Evolutionary conservation across 176 grass and related monocot species (phyloP).

Genomic region (Paspalum notatum): DNA sequence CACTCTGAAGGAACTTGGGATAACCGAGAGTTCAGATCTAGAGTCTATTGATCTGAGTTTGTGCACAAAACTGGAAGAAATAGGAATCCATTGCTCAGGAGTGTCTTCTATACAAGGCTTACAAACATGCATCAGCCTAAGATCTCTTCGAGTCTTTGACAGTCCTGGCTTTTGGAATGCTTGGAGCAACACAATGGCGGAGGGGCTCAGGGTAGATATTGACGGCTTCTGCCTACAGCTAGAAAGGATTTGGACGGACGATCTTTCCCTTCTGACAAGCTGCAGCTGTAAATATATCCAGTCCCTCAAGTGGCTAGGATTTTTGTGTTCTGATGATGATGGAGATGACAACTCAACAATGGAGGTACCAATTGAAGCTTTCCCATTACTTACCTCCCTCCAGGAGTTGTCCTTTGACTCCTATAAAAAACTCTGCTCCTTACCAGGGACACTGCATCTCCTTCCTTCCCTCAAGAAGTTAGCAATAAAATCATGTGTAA

Average conservation of each 20-base stretch:
- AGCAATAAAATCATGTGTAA: conserved; percentile 23
- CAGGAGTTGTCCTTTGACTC: conserved; percentile 9
- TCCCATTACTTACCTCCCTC: conserved; percentile 39
- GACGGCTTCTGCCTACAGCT: conserved; percentile 1
- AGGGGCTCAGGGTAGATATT: neutral
- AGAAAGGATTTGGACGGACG: conserved; percentile 25
- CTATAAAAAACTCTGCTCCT: neutral
- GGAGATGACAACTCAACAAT: neutral
- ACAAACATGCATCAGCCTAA: conserved; percentile 13
- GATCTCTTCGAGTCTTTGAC: neutral
- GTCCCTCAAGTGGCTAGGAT: conserved; percentile 10
- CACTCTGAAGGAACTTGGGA: conserved; percentile 21
- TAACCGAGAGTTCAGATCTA: conserved; percentile 30
- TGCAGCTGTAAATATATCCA: conserved; percentile 8
- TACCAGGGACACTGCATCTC: conserved; percentile 3
- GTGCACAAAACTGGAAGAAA: conserved; percentile 28
- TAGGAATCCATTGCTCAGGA: conserved; percentile 15
- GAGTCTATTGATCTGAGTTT: conserved; percentile 9
- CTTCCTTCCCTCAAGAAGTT: conserved; percentile 43
- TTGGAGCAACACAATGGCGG: conserved; percentile 18
- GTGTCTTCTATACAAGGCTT: conserved; percentile 17
- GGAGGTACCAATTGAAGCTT: conserved; percentile 12
- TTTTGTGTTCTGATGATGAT: conserved; percentile 24
- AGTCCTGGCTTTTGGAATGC: conserved; percentile 22
- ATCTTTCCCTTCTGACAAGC: conserved; percentile 8